phyloP scores from a whole-genome alignment of 768 basidiomycete species.

The Rubroboletus pulcherrimus region DNA sequence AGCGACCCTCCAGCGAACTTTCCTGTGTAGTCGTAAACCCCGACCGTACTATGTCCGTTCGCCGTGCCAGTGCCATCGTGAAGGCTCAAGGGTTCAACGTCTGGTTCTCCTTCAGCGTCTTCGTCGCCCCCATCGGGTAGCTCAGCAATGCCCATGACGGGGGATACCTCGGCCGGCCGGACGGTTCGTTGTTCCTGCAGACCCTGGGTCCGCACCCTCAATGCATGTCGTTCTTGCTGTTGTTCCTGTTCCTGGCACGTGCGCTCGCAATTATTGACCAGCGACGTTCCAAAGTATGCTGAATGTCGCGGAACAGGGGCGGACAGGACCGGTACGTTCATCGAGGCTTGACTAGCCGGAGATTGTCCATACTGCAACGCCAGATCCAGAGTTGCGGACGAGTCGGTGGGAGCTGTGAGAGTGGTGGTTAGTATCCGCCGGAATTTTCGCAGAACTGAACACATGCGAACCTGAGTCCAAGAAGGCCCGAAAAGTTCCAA shows the following conservation, averaged over 20 bases:
- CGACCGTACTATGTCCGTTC: constrained; percentile 30
- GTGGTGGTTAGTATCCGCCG: constrained; percentile 1
- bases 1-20: constrained; percentile 17
- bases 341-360: constrained; percentile 16
- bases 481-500: constrained; percentile 20
- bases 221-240: constrained; percentile 28
- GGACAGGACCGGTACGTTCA: constrained; percentile 25
- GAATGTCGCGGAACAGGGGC: constrained; percentile 34
- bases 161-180: constrained; percentile 32
- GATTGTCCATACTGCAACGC: constrained; percentile 23
- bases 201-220: constrained; percentile 32
- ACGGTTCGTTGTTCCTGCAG: constrained; percentile 32
- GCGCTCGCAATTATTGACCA: constrained; percentile 33
- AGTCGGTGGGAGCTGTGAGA: constrained; percentile 19
- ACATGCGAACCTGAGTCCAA: constrained; percentile 30
- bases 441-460: not conserved
- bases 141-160: constrained; percentile 28
- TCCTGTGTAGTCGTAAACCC: constrained; percentile 21
- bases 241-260: constrained; percentile 39
- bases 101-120: constrained; percentile 35
- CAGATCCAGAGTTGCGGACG: constrained; percentile 21
- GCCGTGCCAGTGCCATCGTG: constrained; percentile 11
- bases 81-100: constrained; percentile 27
- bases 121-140: constrained; percentile 31
- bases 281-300: constrained; percentile 28